phyloP scores from a whole-genome alignment of 257 asterid species.

The Oldenlandia corymbosa region DNA sequence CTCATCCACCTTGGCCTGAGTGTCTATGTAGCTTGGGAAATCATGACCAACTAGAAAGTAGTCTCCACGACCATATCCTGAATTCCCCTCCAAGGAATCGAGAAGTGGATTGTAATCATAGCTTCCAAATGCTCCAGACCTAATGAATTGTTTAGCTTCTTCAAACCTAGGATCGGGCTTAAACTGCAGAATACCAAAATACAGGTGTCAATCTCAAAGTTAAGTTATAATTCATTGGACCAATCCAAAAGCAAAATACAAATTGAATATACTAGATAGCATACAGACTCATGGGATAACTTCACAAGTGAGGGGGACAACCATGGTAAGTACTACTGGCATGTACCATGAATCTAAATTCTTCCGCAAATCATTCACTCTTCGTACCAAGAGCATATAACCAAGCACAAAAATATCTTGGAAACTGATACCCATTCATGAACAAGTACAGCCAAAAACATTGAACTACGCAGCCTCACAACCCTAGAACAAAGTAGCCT shows the following conservation, averaged over 20 bases:
- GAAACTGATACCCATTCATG: too few relatives aligned
- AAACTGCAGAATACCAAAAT: conserved; percentile 45
- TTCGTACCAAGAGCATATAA: too few relatives aligned
- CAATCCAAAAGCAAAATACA: too few relatives aligned
- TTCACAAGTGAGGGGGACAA: too few relatives aligned
- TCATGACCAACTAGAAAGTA: conserved; percentile 89
- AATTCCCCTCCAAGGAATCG: conserved; percentile 85
- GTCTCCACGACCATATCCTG: conserved; percentile 96
- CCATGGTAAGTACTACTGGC: too few relatives aligned
- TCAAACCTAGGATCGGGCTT: conserved; percentile 92
- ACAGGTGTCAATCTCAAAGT: background rate
- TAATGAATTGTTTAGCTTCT: conserved; percentile 87
- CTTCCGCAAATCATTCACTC: too few relatives aligned
- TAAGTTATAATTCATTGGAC: background rate
- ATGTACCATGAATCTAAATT: too few relatives aligned
- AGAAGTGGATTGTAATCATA: conserved; percentile 93
- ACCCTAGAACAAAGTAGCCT: background rate
- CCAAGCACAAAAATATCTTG: too few relatives aligned
- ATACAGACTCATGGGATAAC: too few relatives aligned
- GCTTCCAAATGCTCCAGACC: conserved; percentile 93
- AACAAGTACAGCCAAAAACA: too few relatives aligned
- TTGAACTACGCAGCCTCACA: background rate
- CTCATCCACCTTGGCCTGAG: conserved; percentile 78
- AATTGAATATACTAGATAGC: too few relatives aligned
- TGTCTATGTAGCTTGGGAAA: conserved; percentile 87